Percentiles rank a stretch among this genome's conserved stretches.
Conservation (phyloP, 169 alveolate species). For the Toxoplasma gondii region DNA sequence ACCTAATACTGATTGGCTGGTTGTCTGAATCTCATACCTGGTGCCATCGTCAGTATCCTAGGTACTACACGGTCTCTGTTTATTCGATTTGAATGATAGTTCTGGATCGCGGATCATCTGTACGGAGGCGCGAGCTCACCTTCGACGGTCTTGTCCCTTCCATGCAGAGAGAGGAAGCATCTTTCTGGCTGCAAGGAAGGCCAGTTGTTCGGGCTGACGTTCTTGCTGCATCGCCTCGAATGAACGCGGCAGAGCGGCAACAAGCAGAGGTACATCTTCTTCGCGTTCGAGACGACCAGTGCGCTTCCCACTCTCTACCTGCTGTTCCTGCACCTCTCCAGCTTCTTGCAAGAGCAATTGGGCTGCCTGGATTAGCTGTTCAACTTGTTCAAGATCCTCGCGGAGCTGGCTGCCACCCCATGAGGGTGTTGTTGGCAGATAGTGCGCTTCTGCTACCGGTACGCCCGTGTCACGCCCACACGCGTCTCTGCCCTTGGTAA, state of each 20-base stretch:
- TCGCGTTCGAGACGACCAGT: not conserved
- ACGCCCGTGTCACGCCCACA: not conserved
- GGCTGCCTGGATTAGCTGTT: not conserved
- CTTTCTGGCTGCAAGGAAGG: not conserved
- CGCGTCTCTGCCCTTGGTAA: no score
- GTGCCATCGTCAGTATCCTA: no score
- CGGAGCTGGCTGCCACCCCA: not conserved
- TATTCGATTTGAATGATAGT: no score
- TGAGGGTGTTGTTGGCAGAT: not conserved
- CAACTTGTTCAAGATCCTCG: not conserved
- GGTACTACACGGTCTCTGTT: no score
- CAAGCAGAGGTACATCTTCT: not conserved
- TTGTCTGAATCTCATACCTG: no score
- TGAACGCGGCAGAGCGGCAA: not conserved
- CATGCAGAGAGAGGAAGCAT: not conserved
- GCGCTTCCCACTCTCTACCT: not conserved
- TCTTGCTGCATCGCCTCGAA: not conserved
- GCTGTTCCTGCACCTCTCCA: not conserved
- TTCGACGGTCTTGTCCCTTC: not conserved
- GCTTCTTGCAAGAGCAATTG: not conserved
- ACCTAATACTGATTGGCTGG: no score
- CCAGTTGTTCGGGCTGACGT: not conserved
- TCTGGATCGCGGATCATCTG: no score
- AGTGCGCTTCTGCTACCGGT: conserved; percentile 3
- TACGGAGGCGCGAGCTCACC: not conserved